Conservation (phyloP, 768 basidiomycete genomes). For the Suillus brevipes region DNA sequence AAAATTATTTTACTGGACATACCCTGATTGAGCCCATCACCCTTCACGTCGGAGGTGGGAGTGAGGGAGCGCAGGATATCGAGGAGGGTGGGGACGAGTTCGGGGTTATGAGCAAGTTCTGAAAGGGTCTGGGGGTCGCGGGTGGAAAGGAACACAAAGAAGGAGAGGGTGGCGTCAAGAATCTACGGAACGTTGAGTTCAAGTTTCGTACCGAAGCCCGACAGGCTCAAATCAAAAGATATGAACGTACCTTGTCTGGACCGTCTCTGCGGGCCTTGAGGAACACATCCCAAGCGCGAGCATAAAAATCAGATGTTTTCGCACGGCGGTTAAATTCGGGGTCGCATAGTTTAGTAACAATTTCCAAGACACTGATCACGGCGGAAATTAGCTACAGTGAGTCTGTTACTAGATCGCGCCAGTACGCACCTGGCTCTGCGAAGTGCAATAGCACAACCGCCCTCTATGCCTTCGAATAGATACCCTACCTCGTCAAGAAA, state of each 20-base stretch:
- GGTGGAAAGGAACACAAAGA: slow-evolving; percentile 64
- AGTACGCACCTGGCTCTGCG: slow-evolving; percentile 63
- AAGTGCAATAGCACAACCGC: slow-evolving; percentile 50
- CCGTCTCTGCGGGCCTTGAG: slow-evolving; percentile 56
- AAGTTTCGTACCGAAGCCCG: not conserved
- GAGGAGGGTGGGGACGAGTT: slow-evolving; percentile 45
- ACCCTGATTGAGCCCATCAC: slow-evolving; percentile 2
- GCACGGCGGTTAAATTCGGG: slow-evolving; percentile 77
- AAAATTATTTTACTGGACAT: not conserved
- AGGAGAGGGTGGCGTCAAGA: slow-evolving; percentile 59
- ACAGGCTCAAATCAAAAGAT: not conserved
- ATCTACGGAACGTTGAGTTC: slow-evolving; percentile 41
- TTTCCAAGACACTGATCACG: slow-evolving; percentile 66
- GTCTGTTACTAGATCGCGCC: not conserved
- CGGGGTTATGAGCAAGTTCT: slow-evolving; percentile 48
- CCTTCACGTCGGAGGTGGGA: not conserved
- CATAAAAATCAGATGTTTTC: slow-evolving; percentile 72
- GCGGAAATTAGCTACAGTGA: not conserved
- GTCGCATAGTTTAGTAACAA: slow-evolving; percentile 73
- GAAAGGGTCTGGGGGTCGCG: slow-evolving; percentile 54
- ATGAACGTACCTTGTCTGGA: slow-evolving; percentile 55
- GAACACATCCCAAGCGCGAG: slow-evolving; percentile 68
- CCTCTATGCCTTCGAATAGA: slow-evolving; percentile 76
- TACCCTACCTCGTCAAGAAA: slow-evolving; percentile 87
- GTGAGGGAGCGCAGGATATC: slow-evolving; percentile 36